Conservation (phyloP, 331 rosid genomes). For the Cydonia oblonga region DNA sequence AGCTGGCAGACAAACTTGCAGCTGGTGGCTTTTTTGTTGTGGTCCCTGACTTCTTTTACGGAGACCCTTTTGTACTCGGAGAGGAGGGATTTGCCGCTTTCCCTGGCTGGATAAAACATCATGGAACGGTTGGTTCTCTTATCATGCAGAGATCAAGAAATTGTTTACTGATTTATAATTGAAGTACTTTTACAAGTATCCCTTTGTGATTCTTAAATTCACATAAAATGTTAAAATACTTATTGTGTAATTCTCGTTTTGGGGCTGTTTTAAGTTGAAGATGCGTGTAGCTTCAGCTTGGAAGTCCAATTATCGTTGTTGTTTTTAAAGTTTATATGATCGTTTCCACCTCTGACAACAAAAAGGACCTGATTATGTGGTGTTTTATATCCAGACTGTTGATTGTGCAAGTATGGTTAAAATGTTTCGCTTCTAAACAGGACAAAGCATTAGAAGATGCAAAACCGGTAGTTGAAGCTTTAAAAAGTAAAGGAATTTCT, state of each 20-base stretch:
- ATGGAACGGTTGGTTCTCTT: conserved; percentile 2
- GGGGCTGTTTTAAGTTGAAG: not conserved
- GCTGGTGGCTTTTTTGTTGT: conserved; percentile 21
- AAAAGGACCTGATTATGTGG: too few relatives aligned
- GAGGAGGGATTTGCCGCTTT: not conserved
- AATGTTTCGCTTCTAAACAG: conserved; percentile 10
- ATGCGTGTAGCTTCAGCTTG: not conserved
- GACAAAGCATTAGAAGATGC: conserved; percentile 49
- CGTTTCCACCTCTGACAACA: too few relatives aligned
- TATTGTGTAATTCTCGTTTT: not conserved
- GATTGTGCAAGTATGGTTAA: not conserved
- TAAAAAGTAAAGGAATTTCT: conserved; percentile 56
- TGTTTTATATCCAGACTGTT: not conserved
- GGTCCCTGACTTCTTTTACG: conserved; percentile 19
- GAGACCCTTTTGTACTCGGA: conserved; percentile 14
- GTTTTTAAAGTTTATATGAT: too few relatives aligned
- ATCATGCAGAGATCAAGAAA: too few relatives aligned
- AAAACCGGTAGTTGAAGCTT: conserved; percentile 42
- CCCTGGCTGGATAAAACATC: conserved; percentile 6
- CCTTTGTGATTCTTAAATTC: too few relatives aligned
- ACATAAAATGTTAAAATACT: not conserved
- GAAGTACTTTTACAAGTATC: too few relatives aligned
- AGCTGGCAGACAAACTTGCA: conserved; percentile 22
- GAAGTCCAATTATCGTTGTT: not conserved
- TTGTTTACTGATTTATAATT: too few relatives aligned